These are phyloP conservation scores for Lactuca saligna DNA, from an alignment of 129 eudicot genomes.

Conservation along the genomic window DNA sequence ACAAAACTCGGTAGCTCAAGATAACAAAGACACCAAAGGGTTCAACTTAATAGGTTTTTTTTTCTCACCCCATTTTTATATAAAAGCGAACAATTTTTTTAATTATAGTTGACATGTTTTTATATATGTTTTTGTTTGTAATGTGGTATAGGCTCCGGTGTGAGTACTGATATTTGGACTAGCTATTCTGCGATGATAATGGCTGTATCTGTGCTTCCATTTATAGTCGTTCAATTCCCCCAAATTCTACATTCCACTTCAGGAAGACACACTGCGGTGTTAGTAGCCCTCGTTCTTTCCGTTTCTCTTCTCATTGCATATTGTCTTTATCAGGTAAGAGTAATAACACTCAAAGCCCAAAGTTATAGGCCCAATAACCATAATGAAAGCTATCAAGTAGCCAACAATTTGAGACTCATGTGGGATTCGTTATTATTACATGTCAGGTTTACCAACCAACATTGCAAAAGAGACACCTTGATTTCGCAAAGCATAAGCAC, in stretches of 20 bases:
- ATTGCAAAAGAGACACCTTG: constrained; percentile 60
- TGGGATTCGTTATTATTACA: background rate
- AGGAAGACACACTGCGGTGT: constrained; percentile 43
- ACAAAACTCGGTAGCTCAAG: constrained; percentile 43
- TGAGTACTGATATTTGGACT: constrained; percentile 62
- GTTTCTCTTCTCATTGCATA: constrained; percentile 47
- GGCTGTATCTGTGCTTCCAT: constrained; percentile 66
- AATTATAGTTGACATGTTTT: background rate
- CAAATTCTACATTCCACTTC: constrained; percentile 44
- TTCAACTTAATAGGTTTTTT: constrained; percentile 40
- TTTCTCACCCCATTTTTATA: background rate
- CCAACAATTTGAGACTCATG: background rate
- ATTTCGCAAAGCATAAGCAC: constrained; percentile 69
- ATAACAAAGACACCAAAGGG: constrained; percentile 54
- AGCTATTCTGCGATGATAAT: constrained; percentile 64
- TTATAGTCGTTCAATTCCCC: constrained; percentile 50
- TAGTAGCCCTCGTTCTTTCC: constrained; percentile 60
- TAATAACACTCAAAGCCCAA: background rate
- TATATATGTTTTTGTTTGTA: background rate
- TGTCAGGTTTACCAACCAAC: constrained; percentile 52
- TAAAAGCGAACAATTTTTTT: background rate
- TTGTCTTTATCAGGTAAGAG: constrained; percentile 61
- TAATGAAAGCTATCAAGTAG: background rate
- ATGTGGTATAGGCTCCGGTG: constrained; percentile 43
- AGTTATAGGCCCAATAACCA: background rate